Conservation (phyloP, 2,329 filamentous ascomycete genomes). For the Colletotrichum neosansevieriae region DNA sequence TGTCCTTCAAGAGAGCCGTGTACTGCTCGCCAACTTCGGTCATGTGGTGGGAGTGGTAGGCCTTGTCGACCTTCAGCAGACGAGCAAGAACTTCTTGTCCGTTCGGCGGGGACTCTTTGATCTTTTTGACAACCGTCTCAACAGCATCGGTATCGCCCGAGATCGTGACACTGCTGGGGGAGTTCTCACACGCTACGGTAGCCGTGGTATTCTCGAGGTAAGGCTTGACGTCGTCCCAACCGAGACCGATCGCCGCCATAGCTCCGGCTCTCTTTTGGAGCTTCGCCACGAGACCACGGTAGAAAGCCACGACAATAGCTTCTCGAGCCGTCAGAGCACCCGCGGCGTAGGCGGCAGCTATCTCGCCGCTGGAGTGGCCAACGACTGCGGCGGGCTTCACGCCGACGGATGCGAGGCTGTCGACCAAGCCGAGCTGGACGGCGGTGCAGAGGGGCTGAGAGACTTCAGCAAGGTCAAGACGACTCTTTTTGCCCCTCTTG, state of each 20-base stretch:
- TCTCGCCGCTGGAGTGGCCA: constrained; percentile 59
- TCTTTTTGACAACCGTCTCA: constrained; percentile 42
- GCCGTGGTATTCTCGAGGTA: constrained; percentile 44
- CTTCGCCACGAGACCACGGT: constrained; percentile 47
- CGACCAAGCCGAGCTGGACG: constrained; percentile 55
- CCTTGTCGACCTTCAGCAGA: constrained; percentile 52
- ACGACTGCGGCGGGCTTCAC: constrained; percentile 51
- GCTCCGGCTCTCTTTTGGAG: constrained; percentile 41
- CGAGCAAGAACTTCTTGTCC: constrained; percentile 45
- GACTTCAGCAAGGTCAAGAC: constrained; percentile 38
- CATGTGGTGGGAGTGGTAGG: constrained; percentile 53
- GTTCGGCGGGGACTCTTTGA: constrained; percentile 45
- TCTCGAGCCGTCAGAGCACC: constrained; percentile 49
- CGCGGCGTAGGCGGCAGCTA: constrained; percentile 57
- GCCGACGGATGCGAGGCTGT: constrained; percentile 49
- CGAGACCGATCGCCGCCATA: constrained; percentile 56
- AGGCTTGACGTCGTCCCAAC: constrained; percentile 45
- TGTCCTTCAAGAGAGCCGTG: background rate
- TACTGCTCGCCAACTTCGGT: constrained; percentile 35
- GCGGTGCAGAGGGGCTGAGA: constrained; percentile 42
- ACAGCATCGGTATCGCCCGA: constrained; percentile 42
- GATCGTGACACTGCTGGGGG: constrained; percentile 47
- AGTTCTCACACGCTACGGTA: constrained; percentile 48
- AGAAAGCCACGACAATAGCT: constrained; percentile 52
- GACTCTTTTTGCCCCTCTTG: background rate